Evolutionary conservation across 1,284 basidiomycete genomes (phyloP).

Genomic region (Sanghuangporus baumii): DNA sequence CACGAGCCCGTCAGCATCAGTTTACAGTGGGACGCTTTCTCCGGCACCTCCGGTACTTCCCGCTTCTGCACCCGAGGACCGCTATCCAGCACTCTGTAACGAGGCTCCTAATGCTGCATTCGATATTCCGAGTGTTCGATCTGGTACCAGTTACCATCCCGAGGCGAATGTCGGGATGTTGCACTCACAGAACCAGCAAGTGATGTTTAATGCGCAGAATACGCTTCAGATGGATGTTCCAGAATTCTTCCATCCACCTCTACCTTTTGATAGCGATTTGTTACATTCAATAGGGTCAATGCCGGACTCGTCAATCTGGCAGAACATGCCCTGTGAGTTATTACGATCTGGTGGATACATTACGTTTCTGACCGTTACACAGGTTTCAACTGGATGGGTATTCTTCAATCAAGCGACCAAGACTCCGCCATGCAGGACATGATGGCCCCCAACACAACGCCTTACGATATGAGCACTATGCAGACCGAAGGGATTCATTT

Average conservation of each 20-base stretch:
- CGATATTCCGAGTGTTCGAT: neutral
- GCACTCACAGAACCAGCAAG: neutral
- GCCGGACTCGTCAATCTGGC: slow-evolving; percentile 43
- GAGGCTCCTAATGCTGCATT: neutral
- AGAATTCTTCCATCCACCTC: slow-evolving; percentile 46
- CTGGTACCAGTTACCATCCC: neutral
- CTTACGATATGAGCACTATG: neutral
- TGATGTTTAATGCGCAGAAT: slow-evolving; percentile 13
- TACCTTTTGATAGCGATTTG: slow-evolving; percentile 55
- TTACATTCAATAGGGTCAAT: slow-evolving; percentile 56
- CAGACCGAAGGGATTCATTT: slow-evolving; percentile 1
- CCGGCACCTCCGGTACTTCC: neutral
- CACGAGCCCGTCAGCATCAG: neutral
- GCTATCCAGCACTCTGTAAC: neutral
- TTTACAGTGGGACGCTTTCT: neutral
- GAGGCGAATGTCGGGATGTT: neutral
- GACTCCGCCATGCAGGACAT: slow-evolving; percentile 13
- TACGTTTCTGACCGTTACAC: neutral
- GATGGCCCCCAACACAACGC: neutral
- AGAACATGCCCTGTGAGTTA: slow-evolving; percentile 47
- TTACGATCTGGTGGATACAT: neutral
- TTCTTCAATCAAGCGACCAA: slow-evolving; percentile 7
- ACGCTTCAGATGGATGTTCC: slow-evolving; percentile 26
- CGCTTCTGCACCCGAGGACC: neutral
- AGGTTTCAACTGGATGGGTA: slow-evolving; percentile 29